Percentiles rank a stretch among this genome's conserved stretches.
Conservation (phyloP, 2,329 filamentous ascomycete species). For the Graphilbum fragrans region DNA sequence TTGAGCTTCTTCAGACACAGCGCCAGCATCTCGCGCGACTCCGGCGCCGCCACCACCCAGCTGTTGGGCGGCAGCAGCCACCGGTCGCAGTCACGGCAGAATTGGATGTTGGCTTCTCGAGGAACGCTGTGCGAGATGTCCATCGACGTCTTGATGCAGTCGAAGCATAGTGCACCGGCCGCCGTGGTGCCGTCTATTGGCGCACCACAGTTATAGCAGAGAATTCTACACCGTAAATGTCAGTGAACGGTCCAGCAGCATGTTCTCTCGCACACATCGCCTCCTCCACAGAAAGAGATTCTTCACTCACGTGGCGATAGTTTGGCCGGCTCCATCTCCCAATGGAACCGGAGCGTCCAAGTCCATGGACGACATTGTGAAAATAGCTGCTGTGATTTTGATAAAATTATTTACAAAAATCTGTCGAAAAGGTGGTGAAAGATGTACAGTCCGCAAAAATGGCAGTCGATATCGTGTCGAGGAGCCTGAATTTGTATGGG, state of each 20-base stretch:
- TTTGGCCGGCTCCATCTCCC: constrained; percentile 14
- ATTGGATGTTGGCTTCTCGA: constrained; percentile 79
- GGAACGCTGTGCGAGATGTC: constrained; percentile 89
- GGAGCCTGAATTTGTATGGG: too few relatives aligned
- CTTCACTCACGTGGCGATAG: constrained; percentile 19
- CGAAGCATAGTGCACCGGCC: constrained; percentile 82
- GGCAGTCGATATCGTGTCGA: too few relatives aligned
- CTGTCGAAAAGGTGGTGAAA: too few relatives aligned
- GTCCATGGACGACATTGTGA: constrained; percentile 15
- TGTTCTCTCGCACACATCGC: too few relatives aligned
- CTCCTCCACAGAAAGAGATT: too few relatives aligned
- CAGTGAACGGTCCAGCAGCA: too few relatives aligned
- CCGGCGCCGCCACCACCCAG: constrained; percentile 75
- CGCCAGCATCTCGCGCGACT: constrained; percentile 86
- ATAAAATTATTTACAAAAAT: too few relatives aligned
- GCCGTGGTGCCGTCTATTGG: constrained; percentile 85
- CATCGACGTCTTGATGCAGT: constrained; percentile 88
- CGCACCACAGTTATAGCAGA: constrained; percentile 95
- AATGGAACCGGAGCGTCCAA: constrained; percentile 19
- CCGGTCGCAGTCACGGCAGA: constrained; percentile 87
- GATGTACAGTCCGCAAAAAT: too few relatives aligned
- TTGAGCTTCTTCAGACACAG: constrained; percentile 81
- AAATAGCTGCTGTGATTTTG: background rate
- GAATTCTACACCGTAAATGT: too few relatives aligned
- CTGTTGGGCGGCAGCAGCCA: constrained; percentile 79